phyloP scores from a whole-genome alignment of 1,284 basidiomycete genomes.

The Tilletiopsis washingtonensis region DNA sequence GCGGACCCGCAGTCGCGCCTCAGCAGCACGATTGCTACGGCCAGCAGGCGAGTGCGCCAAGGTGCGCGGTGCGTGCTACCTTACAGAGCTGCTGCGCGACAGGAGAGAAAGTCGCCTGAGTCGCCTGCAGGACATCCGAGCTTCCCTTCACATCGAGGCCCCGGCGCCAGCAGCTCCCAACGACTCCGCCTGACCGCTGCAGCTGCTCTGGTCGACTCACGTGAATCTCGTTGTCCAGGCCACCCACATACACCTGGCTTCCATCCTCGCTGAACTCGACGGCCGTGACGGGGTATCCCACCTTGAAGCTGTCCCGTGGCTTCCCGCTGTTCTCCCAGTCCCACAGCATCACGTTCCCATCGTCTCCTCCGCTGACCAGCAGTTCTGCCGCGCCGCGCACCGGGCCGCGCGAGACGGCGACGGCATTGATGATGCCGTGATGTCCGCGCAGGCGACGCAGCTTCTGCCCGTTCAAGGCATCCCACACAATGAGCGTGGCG shows the following conservation, averaged over 20 bases:
- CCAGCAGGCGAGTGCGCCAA: no score
- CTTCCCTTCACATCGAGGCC: no score
- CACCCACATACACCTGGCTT: slow-evolving; percentile 41
- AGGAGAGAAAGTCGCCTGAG: background rate
- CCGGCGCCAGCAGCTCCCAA: no score
- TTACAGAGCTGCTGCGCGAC: no score
- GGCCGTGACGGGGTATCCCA: slow-evolving; percentile 45
- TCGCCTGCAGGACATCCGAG: no score
- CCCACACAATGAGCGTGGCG: slow-evolving; percentile 41
- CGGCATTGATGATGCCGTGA: slow-evolving; percentile 38
- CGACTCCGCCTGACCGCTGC: background rate
- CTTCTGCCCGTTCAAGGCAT: slow-evolving; percentile 29
- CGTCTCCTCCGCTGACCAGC: slow-evolving; percentile 38
- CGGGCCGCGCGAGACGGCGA: slow-evolving; percentile 28
- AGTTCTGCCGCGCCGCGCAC: no score
- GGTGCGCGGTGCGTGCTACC: no score
- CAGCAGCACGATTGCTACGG: no score
- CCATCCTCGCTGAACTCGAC: slow-evolving; percentile 43
- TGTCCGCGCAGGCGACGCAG: slow-evolving; percentile 39
- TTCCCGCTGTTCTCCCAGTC: slow-evolving; percentile 24
- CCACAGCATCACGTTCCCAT: slow-evolving; percentile 44
- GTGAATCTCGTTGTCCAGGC: slow-evolving; percentile 46
- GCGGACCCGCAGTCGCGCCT: no score
- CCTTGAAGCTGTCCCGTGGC: slow-evolving; percentile 32
- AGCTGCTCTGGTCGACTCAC: slow-evolving; percentile 6